These are phyloP conservation scores for Picea abies DNA, from an alignment of 83 land plant genomes.

Conservation along the genomic window DNA sequence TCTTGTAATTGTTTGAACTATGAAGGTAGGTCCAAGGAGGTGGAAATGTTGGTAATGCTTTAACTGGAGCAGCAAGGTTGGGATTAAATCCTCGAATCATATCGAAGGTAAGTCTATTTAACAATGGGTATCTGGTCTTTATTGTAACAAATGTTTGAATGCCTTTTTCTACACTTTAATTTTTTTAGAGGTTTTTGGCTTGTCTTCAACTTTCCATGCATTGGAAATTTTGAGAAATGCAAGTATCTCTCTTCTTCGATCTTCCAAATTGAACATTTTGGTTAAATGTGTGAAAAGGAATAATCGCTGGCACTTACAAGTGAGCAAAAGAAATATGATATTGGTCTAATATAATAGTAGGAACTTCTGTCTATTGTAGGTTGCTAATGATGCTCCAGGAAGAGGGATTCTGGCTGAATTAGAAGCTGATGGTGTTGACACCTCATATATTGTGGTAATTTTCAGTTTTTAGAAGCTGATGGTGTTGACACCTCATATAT, in stretches of 20 bases:
- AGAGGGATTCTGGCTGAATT: constrained; percentile 51
- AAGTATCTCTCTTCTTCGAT: not conserved
- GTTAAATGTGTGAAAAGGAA: not conserved
- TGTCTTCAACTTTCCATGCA: not conserved
- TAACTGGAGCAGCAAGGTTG: constrained; percentile 87
- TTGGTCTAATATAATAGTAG: too few relatives aligned
- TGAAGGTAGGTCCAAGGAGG: constrained; percentile 88
- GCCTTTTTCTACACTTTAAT: not conserved
- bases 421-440: constrained; percentile 52
- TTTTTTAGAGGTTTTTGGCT: not conserved
- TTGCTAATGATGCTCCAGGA: constrained; percentile 63
- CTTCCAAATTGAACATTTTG: not conserved
- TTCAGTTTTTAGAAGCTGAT: constrained; percentile 53
- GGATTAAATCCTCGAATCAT: constrained; percentile 76
- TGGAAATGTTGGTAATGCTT: constrained; percentile 94
- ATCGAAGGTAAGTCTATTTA: constrained; percentile 59
- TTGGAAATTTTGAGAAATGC: not conserved
- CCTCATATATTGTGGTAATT: constrained; percentile 52
- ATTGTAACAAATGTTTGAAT: not conserved
- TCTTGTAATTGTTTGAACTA: not conserved
- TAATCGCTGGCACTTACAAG: not conserved
- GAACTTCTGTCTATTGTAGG: constrained; percentile 22
- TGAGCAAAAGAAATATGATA: not conserved
- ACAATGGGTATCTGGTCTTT: constrained; percentile 1
- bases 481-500: constrained; percentile 53